A percentile compares a stretch with the other conserved stretches of the same genome.
These are phyloP conservation scores for Sporothrix curviconia DNA, from an alignment of 2,329 filamentous ascomycete genomes.

Conservation along the genomic window DNA sequence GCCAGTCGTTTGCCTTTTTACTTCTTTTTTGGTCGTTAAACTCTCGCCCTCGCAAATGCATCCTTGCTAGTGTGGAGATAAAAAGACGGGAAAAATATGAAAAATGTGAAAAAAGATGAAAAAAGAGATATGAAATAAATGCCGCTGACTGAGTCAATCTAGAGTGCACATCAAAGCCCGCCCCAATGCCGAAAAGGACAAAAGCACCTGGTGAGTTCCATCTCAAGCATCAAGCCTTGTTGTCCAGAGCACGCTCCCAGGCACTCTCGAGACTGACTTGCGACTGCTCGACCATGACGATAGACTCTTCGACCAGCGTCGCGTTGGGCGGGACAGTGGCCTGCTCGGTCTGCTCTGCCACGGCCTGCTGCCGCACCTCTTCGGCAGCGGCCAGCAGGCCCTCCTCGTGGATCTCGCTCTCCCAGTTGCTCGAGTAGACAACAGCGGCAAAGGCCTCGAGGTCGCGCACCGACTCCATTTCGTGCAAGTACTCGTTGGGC, in stretches of 20 bases:
- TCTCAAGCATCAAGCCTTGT: conserved; percentile 16
- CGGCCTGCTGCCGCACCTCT: conserved; percentile 16
- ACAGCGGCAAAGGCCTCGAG: conserved; percentile 80
- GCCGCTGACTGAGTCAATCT: no score
- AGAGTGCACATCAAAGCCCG: not conserved
- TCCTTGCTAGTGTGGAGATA: no score
- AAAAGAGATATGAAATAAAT: not conserved
- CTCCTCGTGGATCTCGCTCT: conserved; percentile 54
- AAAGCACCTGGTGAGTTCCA: not conserved
- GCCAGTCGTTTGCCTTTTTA: not conserved
- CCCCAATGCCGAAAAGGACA: not conserved
- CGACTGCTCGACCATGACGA: conserved; percentile 45
- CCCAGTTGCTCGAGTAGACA: conserved; percentile 81
- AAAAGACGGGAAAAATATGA: no score
- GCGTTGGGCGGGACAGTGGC: conserved; percentile 47
- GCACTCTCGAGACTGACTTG: conserved; percentile 56
- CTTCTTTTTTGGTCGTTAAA: not conserved
- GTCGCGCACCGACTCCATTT: conserved; percentile 69
- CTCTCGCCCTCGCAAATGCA: no score
- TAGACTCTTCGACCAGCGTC: conserved; percentile 39
- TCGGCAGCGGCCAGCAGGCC: conserved; percentile 33
- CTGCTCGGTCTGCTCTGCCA: not conserved
- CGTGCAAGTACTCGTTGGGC: conserved; percentile 63
- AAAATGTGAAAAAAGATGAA: not conserved
- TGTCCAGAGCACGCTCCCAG: conserved; percentile 59